Evolutionary conservation across 1,284 basidiomycete genomes (phyloP).

Genomic region (Coniferiporia weirii): DNA sequence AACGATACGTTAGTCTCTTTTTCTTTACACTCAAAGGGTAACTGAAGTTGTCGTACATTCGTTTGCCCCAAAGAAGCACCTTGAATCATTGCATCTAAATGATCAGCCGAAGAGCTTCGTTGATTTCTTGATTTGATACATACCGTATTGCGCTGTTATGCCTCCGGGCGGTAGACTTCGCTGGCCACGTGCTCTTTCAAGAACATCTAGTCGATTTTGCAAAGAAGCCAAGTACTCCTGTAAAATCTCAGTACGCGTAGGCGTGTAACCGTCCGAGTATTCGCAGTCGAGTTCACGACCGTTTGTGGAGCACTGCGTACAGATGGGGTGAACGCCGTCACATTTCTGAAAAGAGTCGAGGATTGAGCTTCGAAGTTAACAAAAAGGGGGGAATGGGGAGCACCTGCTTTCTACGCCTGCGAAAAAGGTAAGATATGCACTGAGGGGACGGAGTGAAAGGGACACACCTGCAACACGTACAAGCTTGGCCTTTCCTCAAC

Average conservation of each 20-base stretch:
- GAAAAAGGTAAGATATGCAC: background rate
- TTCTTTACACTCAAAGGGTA: background rate
- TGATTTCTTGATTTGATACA: background rate
- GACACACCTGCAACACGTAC: constrained; percentile 24
- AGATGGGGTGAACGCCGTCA: constrained; percentile 35
- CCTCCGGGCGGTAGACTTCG: background rate
- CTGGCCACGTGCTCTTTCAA: constrained; percentile 24
- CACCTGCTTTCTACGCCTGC: constrained; percentile 38
- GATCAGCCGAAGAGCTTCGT: background rate
- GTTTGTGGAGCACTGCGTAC: constrained; percentile 31
- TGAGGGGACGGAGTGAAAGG: background rate
- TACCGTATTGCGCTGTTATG: background rate
- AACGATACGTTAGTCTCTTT: background rate
- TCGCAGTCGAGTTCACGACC: constrained; percentile 37
- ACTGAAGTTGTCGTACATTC: background rate
- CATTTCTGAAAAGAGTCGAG: constrained; percentile 30
- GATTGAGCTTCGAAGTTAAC: background rate
- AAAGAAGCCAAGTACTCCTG: constrained; percentile 35
- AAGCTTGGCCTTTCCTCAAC: constrained; percentile 27
- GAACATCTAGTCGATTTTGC: constrained; percentile 31
- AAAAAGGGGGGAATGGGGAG: background rate
- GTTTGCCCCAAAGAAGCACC: background rate
- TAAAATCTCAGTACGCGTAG: constrained; percentile 32
- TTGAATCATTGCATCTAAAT: background rate
- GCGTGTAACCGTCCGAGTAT: constrained; percentile 33